Base-by-base conservation (phyloP, 208 protist species). In the Crithidia acanthocephali region DNA sequence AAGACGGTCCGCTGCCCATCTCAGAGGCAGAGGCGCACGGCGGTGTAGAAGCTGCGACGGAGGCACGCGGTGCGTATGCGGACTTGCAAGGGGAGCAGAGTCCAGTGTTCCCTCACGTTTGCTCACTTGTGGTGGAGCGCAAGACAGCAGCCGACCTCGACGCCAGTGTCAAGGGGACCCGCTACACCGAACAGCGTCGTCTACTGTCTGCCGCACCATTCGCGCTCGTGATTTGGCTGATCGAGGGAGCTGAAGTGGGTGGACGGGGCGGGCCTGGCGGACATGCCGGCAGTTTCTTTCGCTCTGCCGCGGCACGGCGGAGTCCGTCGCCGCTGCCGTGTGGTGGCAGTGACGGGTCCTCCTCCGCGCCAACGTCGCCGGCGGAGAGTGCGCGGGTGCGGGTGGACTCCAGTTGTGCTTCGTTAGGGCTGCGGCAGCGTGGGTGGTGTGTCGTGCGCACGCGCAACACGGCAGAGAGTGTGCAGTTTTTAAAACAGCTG, bases 71-170 rank as follows among this genome's bases (percentile, higher is more conserved):
- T 2, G 50, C 13, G 8, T 22, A 16, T 28, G 33, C 40, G 9
- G 42, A 4, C 27, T 22, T n/a, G 18, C 44, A 48, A 48, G 44
- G 18, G 45, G 51, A 23, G 32, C 33, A 37, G 23, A 27, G 51
- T 20, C 40, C 68, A 30, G 44, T 64, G 25, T 48, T 68, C 16
- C 23, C 48, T 10, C 69, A 81, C 53, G 53, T 90, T 9, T 86
- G 82, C 58, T 77, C 85, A 5, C 28, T 93, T 11, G 79, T 92
- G 2, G 86, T 95, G 71, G 90, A 95, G 80, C 85, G 90, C 50
- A 95, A 95, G 72, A 95, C 90, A 0, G 69, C 81, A 3, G 79
- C 75, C 5, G 90, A 95, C 56, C 79, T 95, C 44, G 82, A 89
- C 50, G 83, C 83, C 30, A 92, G 86, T 51, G 86, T 93, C 47